Conservation (phyloP, 2,329 filamentous ascomycete genomes). For the Venturia aucupariae region DNA sequence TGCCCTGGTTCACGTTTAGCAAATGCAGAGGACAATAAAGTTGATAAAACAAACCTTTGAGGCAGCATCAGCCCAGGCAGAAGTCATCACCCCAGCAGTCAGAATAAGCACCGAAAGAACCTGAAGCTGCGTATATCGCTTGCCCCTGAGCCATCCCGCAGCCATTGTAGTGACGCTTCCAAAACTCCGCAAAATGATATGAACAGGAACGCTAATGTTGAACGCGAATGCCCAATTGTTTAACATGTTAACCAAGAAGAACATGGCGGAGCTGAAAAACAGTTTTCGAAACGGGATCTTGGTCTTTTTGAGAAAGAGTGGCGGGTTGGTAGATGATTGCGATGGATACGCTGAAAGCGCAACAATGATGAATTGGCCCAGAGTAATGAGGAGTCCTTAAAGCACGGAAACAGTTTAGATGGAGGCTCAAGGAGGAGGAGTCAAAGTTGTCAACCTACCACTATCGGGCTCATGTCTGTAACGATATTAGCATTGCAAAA, state of each 20-base stretch:
- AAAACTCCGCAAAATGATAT: conserved; percentile 92
- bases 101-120: conserved; percentile 72
- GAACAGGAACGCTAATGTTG: conserved; percentile 88
- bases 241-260: conserved; percentile 87
- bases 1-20: conserved; percentile 26
- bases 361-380: conserved; percentile 49
- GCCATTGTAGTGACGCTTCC: conserved; percentile 93
- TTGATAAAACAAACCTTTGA: conserved; percentile 55
- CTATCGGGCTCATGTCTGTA: conserved; percentile 70
- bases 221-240: conserved; percentile 99
- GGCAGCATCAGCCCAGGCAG: conserved; percentile 81
- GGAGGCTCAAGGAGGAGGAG: neutral
- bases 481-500: conserved; percentile 19
- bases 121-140: conserved; percentile 72
- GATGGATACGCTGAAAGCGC: conserved; percentile 46
- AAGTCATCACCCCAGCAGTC: conserved; percentile 76
- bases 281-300: conserved; percentile 77
- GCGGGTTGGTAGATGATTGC: conserved; percentile 42
- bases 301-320: conserved; percentile 66
- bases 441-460: conserved; percentile 42
- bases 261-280: conserved; percentile 80
- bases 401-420: neutral
- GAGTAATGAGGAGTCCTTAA: conserved; percentile 54
- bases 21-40: neutral
- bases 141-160: conserved; percentile 80